phyloP scores from a whole-genome alignment of 768 basidiomycete species.

The Suillus occidentalis region DNA sequence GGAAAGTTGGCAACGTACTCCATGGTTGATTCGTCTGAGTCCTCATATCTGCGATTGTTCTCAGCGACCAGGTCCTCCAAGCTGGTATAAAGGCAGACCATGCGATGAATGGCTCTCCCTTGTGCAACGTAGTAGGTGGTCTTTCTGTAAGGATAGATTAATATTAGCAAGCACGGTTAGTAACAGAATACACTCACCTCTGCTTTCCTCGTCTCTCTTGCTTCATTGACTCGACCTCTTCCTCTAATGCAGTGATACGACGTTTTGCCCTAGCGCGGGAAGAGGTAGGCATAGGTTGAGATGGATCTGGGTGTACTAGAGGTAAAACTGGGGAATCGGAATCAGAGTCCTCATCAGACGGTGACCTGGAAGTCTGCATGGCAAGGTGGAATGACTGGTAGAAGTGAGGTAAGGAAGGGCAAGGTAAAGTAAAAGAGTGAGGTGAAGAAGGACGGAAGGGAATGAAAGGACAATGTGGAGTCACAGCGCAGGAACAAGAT shows the following conservation, averaged over 20 bases:
- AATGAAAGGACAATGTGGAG: no score
- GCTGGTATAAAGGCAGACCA: not conserved
- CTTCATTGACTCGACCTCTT: not conserved
- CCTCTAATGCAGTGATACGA: conserved; percentile 2
- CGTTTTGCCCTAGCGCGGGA: not conserved
- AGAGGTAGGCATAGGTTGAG: not conserved
- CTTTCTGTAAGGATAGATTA: not conserved
- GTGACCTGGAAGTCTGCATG: no score
- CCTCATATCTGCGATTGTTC: not conserved
- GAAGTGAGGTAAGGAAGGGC: no score
- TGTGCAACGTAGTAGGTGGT: not conserved
- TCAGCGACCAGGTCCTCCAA: not conserved
- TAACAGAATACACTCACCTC: not conserved
- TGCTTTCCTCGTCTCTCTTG: not conserved
- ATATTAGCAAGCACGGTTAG: not conserved
- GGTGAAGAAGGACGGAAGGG: no score
- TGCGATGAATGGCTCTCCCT: not conserved
- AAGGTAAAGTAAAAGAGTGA: no score
- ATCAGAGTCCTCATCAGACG: no score
- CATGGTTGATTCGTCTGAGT: not conserved
- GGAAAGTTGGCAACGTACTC: not conserved
- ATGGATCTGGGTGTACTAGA: no score
- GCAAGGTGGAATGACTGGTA: no score
- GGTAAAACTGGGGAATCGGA: no score
- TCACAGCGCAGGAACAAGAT: no score